Base-by-base conservation (phyloP, 345 rosid genomes). In the Xanthoceras sorbifolium region DNA sequence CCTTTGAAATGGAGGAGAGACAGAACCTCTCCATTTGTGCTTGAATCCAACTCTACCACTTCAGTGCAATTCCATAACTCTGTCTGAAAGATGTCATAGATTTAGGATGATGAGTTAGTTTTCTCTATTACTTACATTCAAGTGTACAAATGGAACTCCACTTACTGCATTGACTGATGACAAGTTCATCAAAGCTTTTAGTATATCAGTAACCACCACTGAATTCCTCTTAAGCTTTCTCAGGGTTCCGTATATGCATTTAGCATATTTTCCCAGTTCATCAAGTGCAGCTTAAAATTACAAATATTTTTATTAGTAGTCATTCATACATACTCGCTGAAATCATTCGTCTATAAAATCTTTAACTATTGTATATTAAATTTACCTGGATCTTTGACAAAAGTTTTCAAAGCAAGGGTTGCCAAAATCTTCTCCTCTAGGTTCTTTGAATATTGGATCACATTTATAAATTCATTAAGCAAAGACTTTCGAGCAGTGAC, bases 361-460 rank as follows among this genome's bases (percentile, higher is more conserved):
- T 17, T 38, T 55, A 68, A 9, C 32, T 79, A 6, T 23, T 6
- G 34, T 40, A 48, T 28, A n/a, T n/a, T 9, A 22, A 15, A 52
- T 61, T 68, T 75, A 91, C 91, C 89, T 46, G 84, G 77, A 77
- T 89, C 90, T 25, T 61, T 82, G 40, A 87, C 68, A 74, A 91
- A 91, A 76, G 90, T 85, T 81, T 80, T 89, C 72, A 91, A 77
- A 36, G 90, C 89, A 67, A 91, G 87, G 40, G 89, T 63, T 59
- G 91, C 85, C 84, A 87, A 82, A 48, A 91, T 80, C 85, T 87
- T 91, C 81, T 91, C 94, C 76, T 91, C 91, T 54, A 80, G 55
- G 77, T 87, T 87, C 76, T 83, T 86, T 2, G 94, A 88, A 25
- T 89, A 86, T 73, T 89, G 94, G 61, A 91, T 88, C 66, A 89